Evolutionary conservation across 202 grass and related monocot species (phyloP).

Genomic region (Panicum hallii): DNA sequence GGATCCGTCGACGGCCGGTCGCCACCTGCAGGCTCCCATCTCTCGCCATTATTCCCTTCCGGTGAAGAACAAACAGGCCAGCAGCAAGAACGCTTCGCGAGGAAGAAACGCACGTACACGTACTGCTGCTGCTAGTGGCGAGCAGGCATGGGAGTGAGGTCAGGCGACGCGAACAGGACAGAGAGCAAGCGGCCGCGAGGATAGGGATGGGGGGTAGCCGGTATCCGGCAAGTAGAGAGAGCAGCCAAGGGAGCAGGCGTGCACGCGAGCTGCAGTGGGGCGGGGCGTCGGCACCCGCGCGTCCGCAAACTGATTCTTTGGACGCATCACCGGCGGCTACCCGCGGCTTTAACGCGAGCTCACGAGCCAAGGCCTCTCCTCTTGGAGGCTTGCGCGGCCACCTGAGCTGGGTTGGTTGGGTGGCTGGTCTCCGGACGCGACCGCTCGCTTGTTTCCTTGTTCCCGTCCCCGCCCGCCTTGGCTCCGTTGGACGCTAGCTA

Average conservation of each 20-base stretch:
- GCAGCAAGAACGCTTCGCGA: background rate
- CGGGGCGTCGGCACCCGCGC: background rate
- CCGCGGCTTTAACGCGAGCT: too few relatives aligned
- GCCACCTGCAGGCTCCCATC: background rate
- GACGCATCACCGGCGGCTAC: background rate
- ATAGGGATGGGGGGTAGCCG: background rate
- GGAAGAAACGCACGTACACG: background rate
- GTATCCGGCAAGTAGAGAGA: background rate
- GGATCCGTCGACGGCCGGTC: background rate
- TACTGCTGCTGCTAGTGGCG: background rate
- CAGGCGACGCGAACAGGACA: background rate
- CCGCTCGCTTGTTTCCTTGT: background rate
- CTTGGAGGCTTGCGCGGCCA: too few relatives aligned
- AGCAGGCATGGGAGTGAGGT: background rate
- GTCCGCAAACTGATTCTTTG: conserved; percentile 38
- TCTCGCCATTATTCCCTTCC: background rate
- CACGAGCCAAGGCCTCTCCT: too few relatives aligned
- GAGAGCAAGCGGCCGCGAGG: background rate
- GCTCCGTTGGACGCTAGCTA: background rate
- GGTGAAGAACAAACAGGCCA: background rate
- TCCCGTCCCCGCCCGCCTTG: background rate
- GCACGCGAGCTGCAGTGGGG: background rate
- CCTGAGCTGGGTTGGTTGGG: background rate
- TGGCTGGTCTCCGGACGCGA: background rate
- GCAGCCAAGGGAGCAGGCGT: background rate